Evolutionary conservation across 495 filamentous ascomycete genomes (phyloP).

Genomic region (Podospora conica): DNA sequence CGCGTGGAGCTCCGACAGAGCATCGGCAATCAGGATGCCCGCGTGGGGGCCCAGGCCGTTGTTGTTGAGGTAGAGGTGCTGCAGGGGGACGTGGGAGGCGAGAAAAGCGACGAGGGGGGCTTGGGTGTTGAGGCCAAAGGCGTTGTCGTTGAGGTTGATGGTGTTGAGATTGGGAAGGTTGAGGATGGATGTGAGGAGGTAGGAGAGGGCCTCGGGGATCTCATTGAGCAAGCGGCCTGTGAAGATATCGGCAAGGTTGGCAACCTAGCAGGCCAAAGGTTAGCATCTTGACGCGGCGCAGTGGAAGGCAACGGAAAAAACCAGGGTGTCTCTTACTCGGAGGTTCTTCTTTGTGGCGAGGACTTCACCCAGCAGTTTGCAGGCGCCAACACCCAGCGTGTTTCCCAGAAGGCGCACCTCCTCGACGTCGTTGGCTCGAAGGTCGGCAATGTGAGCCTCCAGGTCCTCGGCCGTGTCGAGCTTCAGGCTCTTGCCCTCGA

Average conservation of each 20-base stretch:
- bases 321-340: slow-evolving; percentile 40
- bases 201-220: slow-evolving; percentile 82
- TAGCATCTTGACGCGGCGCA: slow-evolving; percentile 11
- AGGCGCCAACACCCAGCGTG: slow-evolving; percentile 84
- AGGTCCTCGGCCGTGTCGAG: slow-evolving; percentile 82
- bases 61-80: slow-evolving; percentile 92
- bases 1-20: slow-evolving; percentile 64
- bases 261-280: slow-evolving; percentile 46
- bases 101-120: slow-evolving; percentile 81
- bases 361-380: slow-evolving; percentile 70
- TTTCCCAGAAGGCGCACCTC: slow-evolving; percentile 82
- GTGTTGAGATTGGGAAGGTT: slow-evolving; percentile 77
- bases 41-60: slow-evolving; percentile 94
- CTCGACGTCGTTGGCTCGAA: slow-evolving; percentile 69
- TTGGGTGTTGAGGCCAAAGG: slow-evolving; percentile 89
- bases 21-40: slow-evolving; percentile 76
- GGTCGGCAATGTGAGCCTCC: slow-evolving; percentile 69
- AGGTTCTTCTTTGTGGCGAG: slow-evolving; percentile 75
- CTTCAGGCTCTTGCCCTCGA: slow-evolving; percentile 86
- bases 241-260: slow-evolving; percentile 95
- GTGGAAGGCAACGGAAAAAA: background rate
- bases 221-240: slow-evolving; percentile 89
- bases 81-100: slow-evolving; percentile 74
- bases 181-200: slow-evolving; percentile 78
- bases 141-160: slow-evolving; percentile 94